Percentiles rank a stretch among this genome's conserved stretches.
Evolutionary conservation across 1,284 basidiomycete species (phyloP).

Genomic region (Puccinia triticina): DNA sequence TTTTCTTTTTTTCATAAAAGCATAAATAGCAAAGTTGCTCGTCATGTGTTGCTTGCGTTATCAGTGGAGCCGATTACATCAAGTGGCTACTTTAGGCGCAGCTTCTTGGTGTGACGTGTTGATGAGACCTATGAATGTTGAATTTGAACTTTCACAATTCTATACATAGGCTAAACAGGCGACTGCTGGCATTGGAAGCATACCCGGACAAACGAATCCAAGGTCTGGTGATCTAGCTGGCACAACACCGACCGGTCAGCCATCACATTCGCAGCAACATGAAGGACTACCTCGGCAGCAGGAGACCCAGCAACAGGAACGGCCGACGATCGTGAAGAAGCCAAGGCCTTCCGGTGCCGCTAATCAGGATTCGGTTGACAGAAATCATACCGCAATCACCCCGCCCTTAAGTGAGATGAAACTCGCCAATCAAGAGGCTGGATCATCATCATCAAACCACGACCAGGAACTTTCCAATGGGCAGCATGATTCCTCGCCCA

Average conservation of each 20-base stretch:
- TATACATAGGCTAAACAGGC: slow-evolving; percentile 25
- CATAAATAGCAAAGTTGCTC: background rate
- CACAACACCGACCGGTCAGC: background rate
- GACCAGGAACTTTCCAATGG: slow-evolving; percentile 29
- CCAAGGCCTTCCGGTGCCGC: slow-evolving; percentile 19
- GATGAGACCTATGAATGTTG: slow-evolving; percentile 13
- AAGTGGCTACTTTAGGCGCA: background rate
- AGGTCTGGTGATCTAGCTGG: background rate
- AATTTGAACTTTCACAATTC: slow-evolving; percentile 12
- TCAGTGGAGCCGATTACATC: background rate
- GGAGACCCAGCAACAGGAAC: slow-evolving; percentile 25
- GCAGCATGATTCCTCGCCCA: slow-evolving; percentile 30
- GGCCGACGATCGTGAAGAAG: slow-evolving; percentile 27
- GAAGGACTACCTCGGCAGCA: background rate
- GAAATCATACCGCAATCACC: slow-evolving; percentile 28
- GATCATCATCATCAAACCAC: slow-evolving; percentile 13
- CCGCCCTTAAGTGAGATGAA: slow-evolving; percentile 50
- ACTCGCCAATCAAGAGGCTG: slow-evolving; percentile 32
- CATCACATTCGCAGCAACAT: background rate
- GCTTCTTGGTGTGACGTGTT: background rate
- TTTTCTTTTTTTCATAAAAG: background rate
- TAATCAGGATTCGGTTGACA: background rate
- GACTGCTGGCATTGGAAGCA: slow-evolving; percentile 8
- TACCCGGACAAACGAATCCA: slow-evolving; percentile 5
- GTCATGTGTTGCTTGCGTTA: no score